These are phyloP conservation scores for Cladosporium phlei DNA, from an alignment of 2,329 filamentous ascomycete genomes.

Conservation along the genomic window DNA sequence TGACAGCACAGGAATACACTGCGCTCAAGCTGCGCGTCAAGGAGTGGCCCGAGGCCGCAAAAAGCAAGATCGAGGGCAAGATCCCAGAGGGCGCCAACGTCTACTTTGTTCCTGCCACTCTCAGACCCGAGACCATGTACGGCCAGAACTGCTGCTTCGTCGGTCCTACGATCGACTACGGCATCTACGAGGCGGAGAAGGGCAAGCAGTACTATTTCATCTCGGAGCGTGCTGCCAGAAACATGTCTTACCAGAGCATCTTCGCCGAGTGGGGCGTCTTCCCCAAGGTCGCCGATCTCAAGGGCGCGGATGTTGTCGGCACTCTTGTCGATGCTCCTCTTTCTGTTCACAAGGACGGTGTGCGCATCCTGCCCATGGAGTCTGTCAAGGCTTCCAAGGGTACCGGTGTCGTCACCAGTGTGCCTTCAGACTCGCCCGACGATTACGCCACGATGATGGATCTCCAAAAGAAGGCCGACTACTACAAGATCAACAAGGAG, in stretches of 20 bases:
- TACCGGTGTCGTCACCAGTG: constrained; percentile 91
- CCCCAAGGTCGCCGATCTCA: constrained; percentile 68
- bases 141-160: constrained; percentile 96
- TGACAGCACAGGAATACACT: constrained; percentile 86
- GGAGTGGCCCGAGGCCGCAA: constrained; percentile 77
- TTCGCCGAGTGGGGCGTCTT: constrained; percentile 73
- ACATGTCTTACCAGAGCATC: constrained; percentile 92
- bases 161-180: constrained; percentile 82
- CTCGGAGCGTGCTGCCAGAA: constrained; percentile 77
- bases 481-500: constrained; percentile 92
- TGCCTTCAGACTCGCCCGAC: constrained; percentile 92
- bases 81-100: constrained; percentile 73
- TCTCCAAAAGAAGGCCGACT: constrained; percentile 89
- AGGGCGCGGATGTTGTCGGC: constrained; percentile 76
- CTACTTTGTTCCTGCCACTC: constrained; percentile 85
- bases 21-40: constrained; percentile 86
- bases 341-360: constrained; percentile 74
- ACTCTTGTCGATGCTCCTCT: constrained; percentile 87
- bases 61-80: constrained; percentile 68
- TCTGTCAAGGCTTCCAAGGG: constrained; percentile 88
- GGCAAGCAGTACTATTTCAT: constrained; percentile 72
- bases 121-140: constrained; percentile 97
- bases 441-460: constrained; percentile 88
- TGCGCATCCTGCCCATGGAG: constrained; percentile 93
- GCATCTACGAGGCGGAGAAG: constrained; percentile 67